Percentiles rank a stretch among this genome's conserved stretches.
Evolutionary conservation across 768 basidiomycete genomes (phyloP).

Genomic region (Lenzites betulinus): DNA sequence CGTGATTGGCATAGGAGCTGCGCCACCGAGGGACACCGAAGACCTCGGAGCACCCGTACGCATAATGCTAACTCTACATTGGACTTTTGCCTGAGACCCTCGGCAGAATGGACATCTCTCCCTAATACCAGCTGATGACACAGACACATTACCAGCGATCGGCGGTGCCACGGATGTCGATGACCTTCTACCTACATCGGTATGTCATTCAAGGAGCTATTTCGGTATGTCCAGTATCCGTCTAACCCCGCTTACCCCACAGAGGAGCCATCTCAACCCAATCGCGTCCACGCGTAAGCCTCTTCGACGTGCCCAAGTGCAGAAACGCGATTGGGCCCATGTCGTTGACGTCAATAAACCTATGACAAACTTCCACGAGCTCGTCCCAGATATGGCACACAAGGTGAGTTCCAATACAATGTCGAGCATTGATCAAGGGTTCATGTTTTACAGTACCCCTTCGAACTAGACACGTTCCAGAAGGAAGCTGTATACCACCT

Average conservation of each 20-base stretch:
- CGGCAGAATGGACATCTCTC: neutral
- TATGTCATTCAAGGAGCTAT: slow-evolving; percentile 13
- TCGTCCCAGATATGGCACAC: slow-evolving; percentile 96
- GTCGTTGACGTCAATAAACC: slow-evolving; percentile 92
- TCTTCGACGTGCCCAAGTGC: slow-evolving; percentile 47
- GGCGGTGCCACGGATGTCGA: slow-evolving; percentile 59
- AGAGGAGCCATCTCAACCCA: slow-evolving; percentile 65
- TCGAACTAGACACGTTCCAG: slow-evolving; percentile 97
- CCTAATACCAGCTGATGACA: neutral
- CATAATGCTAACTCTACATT: neutral
- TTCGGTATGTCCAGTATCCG: neutral
- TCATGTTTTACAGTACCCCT: slow-evolving; percentile 75
- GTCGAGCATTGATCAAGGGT: neutral
- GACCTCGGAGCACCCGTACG: neutral
- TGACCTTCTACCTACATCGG: slow-evolving; percentile 57
- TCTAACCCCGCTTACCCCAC: neutral
- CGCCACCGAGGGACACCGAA: neutral
- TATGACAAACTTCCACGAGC: slow-evolving; percentile 83
- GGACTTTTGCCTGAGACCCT: neutral
- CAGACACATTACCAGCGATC: neutral
- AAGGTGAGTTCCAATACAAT: slow-evolving; percentile 50
- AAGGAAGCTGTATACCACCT: slow-evolving; percentile 98
- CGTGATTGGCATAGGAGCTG: slow-evolving; percentile 26
- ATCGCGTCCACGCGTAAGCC: slow-evolving; percentile 44
- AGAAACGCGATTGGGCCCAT: slow-evolving; percentile 97